Conservation (phyloP, 208 protist genomes). For the Angomonas deanei region DNA sequence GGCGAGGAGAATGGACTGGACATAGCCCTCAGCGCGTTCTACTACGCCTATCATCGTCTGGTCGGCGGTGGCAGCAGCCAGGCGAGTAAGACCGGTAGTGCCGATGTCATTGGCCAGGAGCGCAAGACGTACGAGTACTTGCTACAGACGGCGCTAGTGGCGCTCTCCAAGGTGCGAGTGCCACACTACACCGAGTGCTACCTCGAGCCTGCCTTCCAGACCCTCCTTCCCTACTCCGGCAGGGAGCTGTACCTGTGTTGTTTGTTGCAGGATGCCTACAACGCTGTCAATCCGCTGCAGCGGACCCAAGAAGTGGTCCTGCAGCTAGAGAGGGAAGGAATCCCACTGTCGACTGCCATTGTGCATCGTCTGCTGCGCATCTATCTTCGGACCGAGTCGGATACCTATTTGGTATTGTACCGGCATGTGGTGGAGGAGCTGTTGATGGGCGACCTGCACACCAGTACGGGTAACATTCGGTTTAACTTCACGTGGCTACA, state of each 20-base stretch:
- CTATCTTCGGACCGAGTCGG: constrained; percentile 57
- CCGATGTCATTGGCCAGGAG: constrained; percentile 9
- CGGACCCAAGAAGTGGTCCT: constrained; percentile 36
- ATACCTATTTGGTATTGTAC: constrained; percentile 47
- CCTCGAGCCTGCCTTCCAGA: constrained; percentile 31
- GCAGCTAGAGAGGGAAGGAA: constrained; percentile 27
- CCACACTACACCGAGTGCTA: constrained; percentile 50
- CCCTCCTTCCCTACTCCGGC: constrained; percentile 46
- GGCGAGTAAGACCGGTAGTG: not conserved
- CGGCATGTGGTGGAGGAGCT: constrained; percentile 36
- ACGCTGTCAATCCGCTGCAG: constrained; percentile 45
- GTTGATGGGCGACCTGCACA: constrained; percentile 16
- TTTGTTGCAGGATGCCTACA: constrained; percentile 73
- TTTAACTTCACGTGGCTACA: constrained; percentile 39
- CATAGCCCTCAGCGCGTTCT: constrained; percentile 45
- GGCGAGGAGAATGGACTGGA: constrained; percentile 48
- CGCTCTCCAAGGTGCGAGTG: constrained; percentile 70
- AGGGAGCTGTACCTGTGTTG: constrained; percentile 57
- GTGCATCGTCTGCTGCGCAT: constrained; percentile 58
- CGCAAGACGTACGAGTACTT: constrained; percentile 56
- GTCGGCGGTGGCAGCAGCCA: not conserved
- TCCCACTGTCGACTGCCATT: constrained; percentile 38
- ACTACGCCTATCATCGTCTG: constrained; percentile 20
- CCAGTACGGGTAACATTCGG: not conserved
- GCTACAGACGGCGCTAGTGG: constrained; percentile 60